Evolutionary conservation across 352 stramenopile genomes (phyloP), one percentile per base, ranked within the genome.

Genomic region (Pythium aphanidermatum): DNA sequence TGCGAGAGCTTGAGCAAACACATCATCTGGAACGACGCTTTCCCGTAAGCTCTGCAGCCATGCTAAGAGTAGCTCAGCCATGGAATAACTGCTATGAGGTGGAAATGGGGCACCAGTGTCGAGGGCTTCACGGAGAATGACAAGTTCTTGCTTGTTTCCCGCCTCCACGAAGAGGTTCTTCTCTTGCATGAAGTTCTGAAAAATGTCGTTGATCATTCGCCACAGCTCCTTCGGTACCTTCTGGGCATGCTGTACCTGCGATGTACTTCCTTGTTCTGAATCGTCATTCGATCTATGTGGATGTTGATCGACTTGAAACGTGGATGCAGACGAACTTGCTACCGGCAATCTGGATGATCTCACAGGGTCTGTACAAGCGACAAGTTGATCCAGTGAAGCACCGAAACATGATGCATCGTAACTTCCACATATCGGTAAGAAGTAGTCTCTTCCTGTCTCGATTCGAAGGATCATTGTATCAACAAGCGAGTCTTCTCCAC

Each of bases 151-250:
- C 43, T 86, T 83, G 56, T 60, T 76, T 1, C 74, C 77, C 0
- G 70, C 56, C 40, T 93, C 82, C 7, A 92, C 65, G 45, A 95
- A 96, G 26, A 96, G 29, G 30, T 93, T 90, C 36, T 80, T 85
- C 24, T 87, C 69, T 25, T 79, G 54, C 63, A 93, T 75, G 13
- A 51, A 85, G 41, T 88, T 58, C 33, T 72, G 59, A 34, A 95
- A 96, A 17, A 99, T 83, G 29, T 95, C 93, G 67, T 99, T 97
- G 33, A 99, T 85, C 68, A 99, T 95, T 7, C 95, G 79, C 95
- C 95, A 99, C 11, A 99, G 64, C 60, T 99, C 96, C 61, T 98
- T 98, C 0, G 96, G 96, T 11, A 99, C 83, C 42, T 83, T 83
- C 23, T 90, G 77, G 26, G 60, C 34, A 51, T 53, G 19, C 20